Evolutionary conservation across 805 yeast genomes (phyloP), one percentile per base, ranked within the genome.

Genomic region (Hanseniaspora thailandica): DNA sequence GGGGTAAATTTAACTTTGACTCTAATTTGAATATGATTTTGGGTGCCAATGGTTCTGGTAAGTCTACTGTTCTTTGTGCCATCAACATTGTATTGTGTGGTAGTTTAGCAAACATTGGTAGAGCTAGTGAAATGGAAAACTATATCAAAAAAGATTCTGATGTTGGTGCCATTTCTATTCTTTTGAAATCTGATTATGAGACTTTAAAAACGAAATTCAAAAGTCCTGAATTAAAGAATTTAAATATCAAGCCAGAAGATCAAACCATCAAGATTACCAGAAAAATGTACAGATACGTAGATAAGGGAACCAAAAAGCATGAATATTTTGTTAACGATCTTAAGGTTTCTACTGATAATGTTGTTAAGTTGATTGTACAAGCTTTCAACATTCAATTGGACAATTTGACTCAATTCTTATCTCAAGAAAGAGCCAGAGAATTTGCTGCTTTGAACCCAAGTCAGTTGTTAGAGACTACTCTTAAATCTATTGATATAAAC

Each of bases 11-110:
- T 66, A 72, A 74, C 38, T 74, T 90, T 54, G 84, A 90, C 0
- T 96, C 97, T 0, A 73, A 82, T 1, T 72, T 93, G 63, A 93
- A 93, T 63, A 79, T 93, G 82, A 84, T 93, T 55, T 83, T 93
- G 51, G 98, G 97, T 0, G 97, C 97, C 12, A 93, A 93, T 64
- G 99, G 99, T 34, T 78, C 95, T 0, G 98, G 98, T 6, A 93
- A 93, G 62, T 82, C 93, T 36, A 87, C 97, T 0, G 78, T 93
- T 61, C 89, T 93, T 4, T 86, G 96, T 56, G 97, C 96, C 0
- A 78, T 90, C 0, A 90, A 95, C 63, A 71, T 93, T 33, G 95
- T 96, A 0, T 69, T 93, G 17, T 90, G 83, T 1, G 97, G 97
- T 1, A 79, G 76, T 61, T 75, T 85, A 22, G 85, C 78, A 38